Conservation (phyloP, 108 stramenopile genomes). For the Aurantiochytrium sp. region DNA sequence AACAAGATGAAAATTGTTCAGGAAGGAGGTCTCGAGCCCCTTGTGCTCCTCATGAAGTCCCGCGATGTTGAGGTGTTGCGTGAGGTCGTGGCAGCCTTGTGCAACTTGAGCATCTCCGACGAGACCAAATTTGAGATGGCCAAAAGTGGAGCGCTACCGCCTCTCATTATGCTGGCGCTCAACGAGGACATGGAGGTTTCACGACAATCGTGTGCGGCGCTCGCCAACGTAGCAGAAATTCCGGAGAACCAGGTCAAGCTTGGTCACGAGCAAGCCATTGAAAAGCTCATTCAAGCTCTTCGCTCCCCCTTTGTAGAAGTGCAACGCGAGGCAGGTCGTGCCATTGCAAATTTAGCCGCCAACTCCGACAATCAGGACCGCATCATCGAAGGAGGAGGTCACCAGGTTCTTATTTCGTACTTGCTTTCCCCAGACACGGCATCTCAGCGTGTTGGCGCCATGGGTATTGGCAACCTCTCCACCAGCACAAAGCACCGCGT, state of each 20-base stretch:
- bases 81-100: conserved; percentile 62
- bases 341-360: conserved; percentile 64
- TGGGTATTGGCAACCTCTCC: conserved; percentile 71
- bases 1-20: conserved; percentile 71
- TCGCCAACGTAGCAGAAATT: conserved; percentile 71
- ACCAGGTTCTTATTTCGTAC: conserved; percentile 64
- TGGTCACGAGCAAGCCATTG: conserved; percentile 58
- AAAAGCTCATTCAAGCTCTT: conserved; percentile 64
- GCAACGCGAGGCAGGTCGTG: conserved; percentile 68
- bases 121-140: conserved; percentile 73
- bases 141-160: conserved; percentile 58
- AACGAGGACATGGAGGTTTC: conserved; percentile 59
- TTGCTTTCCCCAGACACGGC: conserved; percentile 64
- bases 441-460: conserved; percentile 62
- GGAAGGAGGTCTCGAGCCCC: conserved; percentile 68
- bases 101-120: conserved; percentile 61
- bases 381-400: conserved; percentile 55
- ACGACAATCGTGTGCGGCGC: conserved; percentile 59
- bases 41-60: conserved; percentile 57
- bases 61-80: conserved; percentile 63
- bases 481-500: conserved; percentile 53
- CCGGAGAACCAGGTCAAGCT: conserved; percentile 61
- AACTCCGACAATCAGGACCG: conserved; percentile 33
- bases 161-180: conserved; percentile 58
- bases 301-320: conserved; percentile 65